Base-by-base conservation (phyloP, 2,329 filamentous ascomycete species). In the Macrophomina tecta region DNA sequence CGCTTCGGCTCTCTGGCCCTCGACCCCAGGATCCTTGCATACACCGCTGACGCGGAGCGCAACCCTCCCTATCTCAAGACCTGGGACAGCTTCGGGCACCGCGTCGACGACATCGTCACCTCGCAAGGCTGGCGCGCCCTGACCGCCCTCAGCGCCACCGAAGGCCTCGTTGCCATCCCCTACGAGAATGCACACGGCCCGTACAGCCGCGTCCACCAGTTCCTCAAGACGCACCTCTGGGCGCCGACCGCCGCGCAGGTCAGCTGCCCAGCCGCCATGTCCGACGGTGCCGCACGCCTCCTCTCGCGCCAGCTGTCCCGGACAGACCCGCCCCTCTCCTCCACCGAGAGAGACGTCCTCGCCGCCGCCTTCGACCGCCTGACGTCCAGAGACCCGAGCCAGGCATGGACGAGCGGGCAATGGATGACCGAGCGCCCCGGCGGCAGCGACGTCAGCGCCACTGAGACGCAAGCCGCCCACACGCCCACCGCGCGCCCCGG, bases 361-460 rank as follows among this genome's bases (percentile, higher is more conserved):
- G 3, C 23, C 23, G 23, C 23, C 9, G 48, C 48, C 7, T 28
- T 23, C 9, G 72, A 77, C 5, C 83, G 84, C 12, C 78, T 91
- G 3, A 86, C 80, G 1, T 86, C 84, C 4, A 80, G 85, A 4
- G 82, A 89, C 64, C 78, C 81, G 0, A 65, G 72, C 0, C 70
- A 77, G 18, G 85, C 86, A 0, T 92, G 90, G 90, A 92, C 89
- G 0, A 90, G 86, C 48, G 90, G 90, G 0, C 90, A 92, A 74
- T 92, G 90, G 90, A 92, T 92, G 90, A 92, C 90, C 0, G 90
- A 51, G 23, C 18, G 48, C 18, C 7, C 84, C 0, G 90, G 90
- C 1, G 90, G 90, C 0, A 90, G 88, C 69, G 90, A 92, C 71
- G 88, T 92, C 1, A 87, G 87, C 3, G 82, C 84, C 45, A 91